Evolutionary conservation across 257 asterid species (phyloP).

Genomic region (Haberlea rhodopensis): DNA sequence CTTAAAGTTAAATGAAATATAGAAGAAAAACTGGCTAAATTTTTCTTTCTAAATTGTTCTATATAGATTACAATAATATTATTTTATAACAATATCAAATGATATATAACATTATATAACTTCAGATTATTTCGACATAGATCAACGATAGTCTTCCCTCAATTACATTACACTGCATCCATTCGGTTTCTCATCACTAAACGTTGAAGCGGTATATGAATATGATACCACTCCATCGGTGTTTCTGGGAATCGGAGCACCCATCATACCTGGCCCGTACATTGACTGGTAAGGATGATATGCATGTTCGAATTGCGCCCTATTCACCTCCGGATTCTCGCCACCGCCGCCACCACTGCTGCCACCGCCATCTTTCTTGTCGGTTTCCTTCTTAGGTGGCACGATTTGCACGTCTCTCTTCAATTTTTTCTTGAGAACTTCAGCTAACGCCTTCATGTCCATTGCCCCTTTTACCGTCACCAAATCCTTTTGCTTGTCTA

Average conservation of each 20-base stretch:
- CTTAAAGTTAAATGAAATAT: too few relatives aligned
- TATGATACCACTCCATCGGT: not conserved
- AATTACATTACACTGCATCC: conserved; percentile 48
- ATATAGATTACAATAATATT: too few relatives aligned
- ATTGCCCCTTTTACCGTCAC: conserved; percentile 44
- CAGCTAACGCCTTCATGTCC: conserved; percentile 47
- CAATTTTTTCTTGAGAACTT: conserved; percentile 34
- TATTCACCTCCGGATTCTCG: too few relatives aligned
- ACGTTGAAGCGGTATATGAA: conserved; percentile 25
- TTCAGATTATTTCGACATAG: too few relatives aligned
- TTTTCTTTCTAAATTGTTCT: too few relatives aligned
- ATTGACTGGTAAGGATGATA: conserved; percentile 1
- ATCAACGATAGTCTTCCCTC: too few relatives aligned
- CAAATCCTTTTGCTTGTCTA: conserved; percentile 38
- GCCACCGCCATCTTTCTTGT: not conserved
- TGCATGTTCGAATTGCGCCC: conserved; percentile 20
- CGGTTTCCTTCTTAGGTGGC: conserved; percentile 41
- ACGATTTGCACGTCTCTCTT: conserved; percentile 37
- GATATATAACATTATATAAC: too few relatives aligned
- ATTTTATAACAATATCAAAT: too few relatives aligned
- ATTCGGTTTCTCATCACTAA: conserved; percentile 41
- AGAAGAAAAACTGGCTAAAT: too few relatives aligned
- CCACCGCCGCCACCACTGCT: not conserved
- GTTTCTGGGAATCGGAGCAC: conserved; percentile 4
- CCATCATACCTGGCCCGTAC: conserved; percentile 15